Evolutionary conservation across 2,329 filamentous ascomycete genomes (phyloP), one percentile per base, ranked within the genome.

Genomic region (Orbilia oligospora): DNA sequence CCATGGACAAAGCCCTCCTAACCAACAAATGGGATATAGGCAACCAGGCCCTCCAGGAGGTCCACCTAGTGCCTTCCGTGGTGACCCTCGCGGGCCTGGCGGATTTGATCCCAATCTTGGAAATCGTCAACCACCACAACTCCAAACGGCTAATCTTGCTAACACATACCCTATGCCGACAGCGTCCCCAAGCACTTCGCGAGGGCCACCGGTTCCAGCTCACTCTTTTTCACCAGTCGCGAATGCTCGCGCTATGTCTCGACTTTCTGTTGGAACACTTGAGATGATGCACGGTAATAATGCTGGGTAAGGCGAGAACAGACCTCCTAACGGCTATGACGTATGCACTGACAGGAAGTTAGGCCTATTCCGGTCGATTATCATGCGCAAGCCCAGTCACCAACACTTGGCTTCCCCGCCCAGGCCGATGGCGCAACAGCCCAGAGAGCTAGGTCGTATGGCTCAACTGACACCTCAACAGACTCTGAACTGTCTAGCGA

Each of bases 211-310:
- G 8, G 75, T 68, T 63, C 75, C 75, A 10, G 75, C 75, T n/a
- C 75, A 78, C 36, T 71, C 75, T n/a, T 78, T 78, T 53, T 78
- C 75, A 3, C 68, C 68, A 30, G 68, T 55, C 8, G 75, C 75
- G 3, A 78, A 78, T n/a, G 53, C 75, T 10, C 75, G 75, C 12
- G 68, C 68, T 44, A 78, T 78, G 68, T 78, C 75, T n/a, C 65
- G 75, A 12, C 75, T 78, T 36, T 78, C 75, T 8, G 41, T 69
- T 44, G 75, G 75, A 63, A 78, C 75, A 5, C 55, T 78, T 20
- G 68, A 78, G 24, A 78, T 78, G 75, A 78, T 78, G 75, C 75
- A 78, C 46, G 61, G 48, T 8, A 71, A 64, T 27, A 68, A 68
- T 44, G 61, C 75, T 65, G 68, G 68, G 68, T 78, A 63, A 72